Percentiles rank a stretch among this genome's conserved stretches.
These are phyloP conservation scores for Coffea humblotiana DNA, from an alignment of 305 asterid genomes.

Conservation along the genomic window DNA sequence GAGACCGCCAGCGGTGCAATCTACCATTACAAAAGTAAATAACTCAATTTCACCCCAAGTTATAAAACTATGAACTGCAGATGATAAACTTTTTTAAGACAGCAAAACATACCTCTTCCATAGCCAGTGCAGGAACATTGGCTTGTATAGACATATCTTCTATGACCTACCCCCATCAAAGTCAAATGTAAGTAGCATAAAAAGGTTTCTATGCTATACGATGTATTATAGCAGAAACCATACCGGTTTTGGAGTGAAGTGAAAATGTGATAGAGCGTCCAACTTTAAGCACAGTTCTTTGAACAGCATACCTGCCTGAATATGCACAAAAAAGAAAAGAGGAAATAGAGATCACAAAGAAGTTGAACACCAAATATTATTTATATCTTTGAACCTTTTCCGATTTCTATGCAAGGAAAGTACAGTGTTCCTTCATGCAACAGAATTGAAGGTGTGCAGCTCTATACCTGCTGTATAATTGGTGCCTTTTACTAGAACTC, in stretches of 20 bases:
- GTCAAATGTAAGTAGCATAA: constrained; percentile 7
- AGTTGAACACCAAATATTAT: neutral
- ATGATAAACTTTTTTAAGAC: constrained; percentile 1
- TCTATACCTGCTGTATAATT: neutral
- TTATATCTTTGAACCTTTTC: neutral
- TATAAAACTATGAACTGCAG: neutral
- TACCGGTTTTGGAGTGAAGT: constrained; percentile 97
- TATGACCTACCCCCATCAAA: constrained; percentile 51
- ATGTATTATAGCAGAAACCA: constrained; percentile 15
- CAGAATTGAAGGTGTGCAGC: neutral
- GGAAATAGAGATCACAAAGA: neutral
- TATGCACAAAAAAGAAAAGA: neutral
- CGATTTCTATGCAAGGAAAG: neutral
- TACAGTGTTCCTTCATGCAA: neutral
- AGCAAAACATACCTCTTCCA: constrained; percentile 77
- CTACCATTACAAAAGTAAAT: constrained; percentile 36
- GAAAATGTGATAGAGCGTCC: constrained; percentile 98
- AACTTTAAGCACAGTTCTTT: constrained; percentile 83
- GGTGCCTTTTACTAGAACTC: neutral
- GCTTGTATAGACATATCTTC: constrained; percentile 93
- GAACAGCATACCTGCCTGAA: constrained; percentile 71
- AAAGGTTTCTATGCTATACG: constrained; percentile 3
- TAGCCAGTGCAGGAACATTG: constrained; percentile 90
- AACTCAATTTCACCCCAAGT: neutral
- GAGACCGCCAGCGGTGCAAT: constrained; percentile 93